phyloP scores from a whole-genome alignment of 257 asterid species.

The Rhazya stricta region DNA sequence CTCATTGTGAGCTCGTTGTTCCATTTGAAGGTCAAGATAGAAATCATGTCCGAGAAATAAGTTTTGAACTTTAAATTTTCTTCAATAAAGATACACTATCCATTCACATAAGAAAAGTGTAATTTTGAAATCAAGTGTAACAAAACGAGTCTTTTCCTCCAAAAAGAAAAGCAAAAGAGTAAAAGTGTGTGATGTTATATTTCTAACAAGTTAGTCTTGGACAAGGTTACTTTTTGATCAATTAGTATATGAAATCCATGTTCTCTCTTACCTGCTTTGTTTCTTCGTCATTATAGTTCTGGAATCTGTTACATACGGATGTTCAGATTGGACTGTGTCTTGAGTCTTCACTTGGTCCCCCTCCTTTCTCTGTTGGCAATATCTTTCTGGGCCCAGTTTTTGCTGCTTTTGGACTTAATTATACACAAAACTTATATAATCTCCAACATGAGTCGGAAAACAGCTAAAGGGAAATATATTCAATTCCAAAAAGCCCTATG shows the following conservation, averaged over 20 bases:
- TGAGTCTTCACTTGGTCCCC: background rate
- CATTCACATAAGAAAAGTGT: too few species aligned
- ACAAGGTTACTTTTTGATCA: background rate
- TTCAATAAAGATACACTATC: background rate
- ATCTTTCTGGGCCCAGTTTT: slow-evolving; percentile 5
- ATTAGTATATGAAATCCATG: background rate
- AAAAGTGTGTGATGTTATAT: background rate
- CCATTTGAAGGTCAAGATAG: background rate
- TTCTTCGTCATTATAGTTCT: background rate
- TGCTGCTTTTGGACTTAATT: background rate
- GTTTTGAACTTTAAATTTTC: background rate
- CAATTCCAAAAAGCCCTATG: background rate
- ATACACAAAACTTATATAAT: too few species aligned
- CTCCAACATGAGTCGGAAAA: too few species aligned
- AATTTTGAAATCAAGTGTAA: too few species aligned
- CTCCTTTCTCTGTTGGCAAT: background rate
- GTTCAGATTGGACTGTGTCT: background rate
- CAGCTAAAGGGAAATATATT: background rate
- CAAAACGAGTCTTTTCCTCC: too few species aligned
- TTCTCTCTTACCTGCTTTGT: background rate
- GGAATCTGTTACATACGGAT: background rate
- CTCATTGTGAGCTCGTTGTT: background rate
- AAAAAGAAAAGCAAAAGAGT: background rate
- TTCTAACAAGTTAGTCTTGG: too few species aligned
- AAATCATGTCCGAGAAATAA: background rate